Percentiles rank a stretch among this genome's conserved stretches.
Evolutionary conservation across 2,329 filamentous ascomycete species (phyloP).

Genomic region (Monilinia laxa): DNA sequence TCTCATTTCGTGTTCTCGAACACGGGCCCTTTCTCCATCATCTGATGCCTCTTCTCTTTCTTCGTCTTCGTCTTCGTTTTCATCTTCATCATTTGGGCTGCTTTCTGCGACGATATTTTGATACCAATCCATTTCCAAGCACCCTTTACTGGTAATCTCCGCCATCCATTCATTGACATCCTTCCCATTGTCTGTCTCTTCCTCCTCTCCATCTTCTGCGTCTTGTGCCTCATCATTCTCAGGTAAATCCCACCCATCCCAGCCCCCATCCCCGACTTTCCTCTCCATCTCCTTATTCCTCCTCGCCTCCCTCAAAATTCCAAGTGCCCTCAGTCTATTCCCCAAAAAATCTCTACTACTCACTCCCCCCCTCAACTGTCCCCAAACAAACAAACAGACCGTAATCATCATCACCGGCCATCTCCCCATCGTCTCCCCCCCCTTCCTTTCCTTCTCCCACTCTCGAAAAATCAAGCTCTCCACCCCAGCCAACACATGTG

Average conservation of each 20-base stretch:
- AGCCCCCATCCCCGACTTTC: constrained; percentile 43
- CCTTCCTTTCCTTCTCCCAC: constrained; percentile 15
- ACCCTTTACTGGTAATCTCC: constrained; percentile 50
- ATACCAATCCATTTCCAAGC: constrained; percentile 58
- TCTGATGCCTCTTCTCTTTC: constrained; percentile 40
- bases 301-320: constrained; percentile 44
- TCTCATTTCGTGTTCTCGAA: constrained; percentile 29
- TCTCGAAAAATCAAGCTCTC: constrained; percentile 49
- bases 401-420: constrained; percentile 57
- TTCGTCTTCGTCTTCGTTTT: constrained; percentile 38
- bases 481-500: constrained; percentile 73
- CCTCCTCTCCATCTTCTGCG: constrained; percentile 50
- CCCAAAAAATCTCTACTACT: constrained; percentile 48
- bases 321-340: constrained; percentile 49
- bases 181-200: constrained; percentile 51
- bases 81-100: constrained; percentile 39
- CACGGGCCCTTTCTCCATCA: constrained; percentile 29
- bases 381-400: constrained; percentile 59
- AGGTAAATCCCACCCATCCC: constrained; percentile 53
- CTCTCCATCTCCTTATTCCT: constrained; percentile 48
- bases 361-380: constrained; percentile 45
- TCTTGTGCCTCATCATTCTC: constrained; percentile 42
- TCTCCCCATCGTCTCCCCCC: constrained; percentile 47
- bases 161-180: constrained; percentile 64
- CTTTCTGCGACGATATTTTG: constrained; percentile 51